Conservation (phyloP, 306 rosid species). For the Begonia masoniana region DNA sequence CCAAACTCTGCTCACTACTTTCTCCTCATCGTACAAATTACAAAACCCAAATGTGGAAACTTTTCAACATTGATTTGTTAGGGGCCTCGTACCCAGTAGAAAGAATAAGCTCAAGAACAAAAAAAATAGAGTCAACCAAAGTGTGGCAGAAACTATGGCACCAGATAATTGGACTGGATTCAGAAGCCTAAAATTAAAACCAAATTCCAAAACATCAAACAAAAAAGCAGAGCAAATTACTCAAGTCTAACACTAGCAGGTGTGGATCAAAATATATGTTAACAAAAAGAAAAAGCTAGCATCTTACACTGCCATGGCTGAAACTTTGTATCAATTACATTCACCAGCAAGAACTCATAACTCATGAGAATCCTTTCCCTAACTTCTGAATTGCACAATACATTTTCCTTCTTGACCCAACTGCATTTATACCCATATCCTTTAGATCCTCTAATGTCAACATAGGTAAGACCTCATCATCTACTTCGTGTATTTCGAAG, state of each 20-base stretch:
- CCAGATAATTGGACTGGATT: not conserved
- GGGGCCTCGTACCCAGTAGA: too few species aligned
- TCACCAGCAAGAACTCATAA: conserved; percentile 5
- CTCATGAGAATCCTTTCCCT: conserved; percentile 74
- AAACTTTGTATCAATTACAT: conserved; percentile 3
- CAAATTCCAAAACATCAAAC: not conserved
- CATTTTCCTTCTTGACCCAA: conserved; percentile 85
- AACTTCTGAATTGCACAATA: conserved; percentile 87
- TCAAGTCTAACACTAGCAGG: not conserved
- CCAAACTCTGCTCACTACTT: too few species aligned
- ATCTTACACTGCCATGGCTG: conserved; percentile 45
- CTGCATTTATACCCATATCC: conserved; percentile 90
- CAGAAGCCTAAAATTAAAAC: not conserved
- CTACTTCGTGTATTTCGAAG: conserved; percentile 90
- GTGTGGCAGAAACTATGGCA: not conserved
- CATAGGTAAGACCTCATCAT: conserved; percentile 89
- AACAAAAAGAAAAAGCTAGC: not conserved
- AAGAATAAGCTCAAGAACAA: too few species aligned
- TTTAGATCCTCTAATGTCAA: conserved; percentile 77
- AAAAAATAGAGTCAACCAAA: too few species aligned
- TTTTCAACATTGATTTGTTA: too few species aligned
- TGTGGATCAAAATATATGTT: conserved; percentile 4
- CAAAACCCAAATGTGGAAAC: too few species aligned
- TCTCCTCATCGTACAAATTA: too few species aligned
- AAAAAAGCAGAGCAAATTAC: not conserved